These are phyloP conservation scores for Alternaria ventricosa DNA, from an alignment of 2,329 filamentous ascomycete species.

Conservation along the genomic window DNA sequence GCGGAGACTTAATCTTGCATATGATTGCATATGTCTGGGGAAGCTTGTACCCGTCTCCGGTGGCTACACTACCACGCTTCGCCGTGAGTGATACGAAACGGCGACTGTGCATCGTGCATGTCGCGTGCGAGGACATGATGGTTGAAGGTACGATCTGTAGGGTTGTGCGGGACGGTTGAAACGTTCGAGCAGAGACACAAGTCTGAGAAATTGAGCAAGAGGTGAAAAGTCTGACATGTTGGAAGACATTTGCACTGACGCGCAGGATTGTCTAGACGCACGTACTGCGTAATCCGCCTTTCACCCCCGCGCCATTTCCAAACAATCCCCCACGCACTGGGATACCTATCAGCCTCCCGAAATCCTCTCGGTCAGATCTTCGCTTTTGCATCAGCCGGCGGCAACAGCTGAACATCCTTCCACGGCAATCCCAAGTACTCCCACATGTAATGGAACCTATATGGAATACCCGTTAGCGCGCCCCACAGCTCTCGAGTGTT, in stretches of 20 bases:
- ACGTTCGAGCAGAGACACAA: neutral
- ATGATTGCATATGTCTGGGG: constrained; percentile 18
- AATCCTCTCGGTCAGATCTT: constrained; percentile 35
- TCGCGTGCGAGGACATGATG: constrained; percentile 3
- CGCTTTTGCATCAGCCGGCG: constrained; percentile 36
- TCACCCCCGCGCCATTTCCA: neutral
- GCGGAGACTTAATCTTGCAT: constrained; percentile 13
- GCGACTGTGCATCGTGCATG: constrained; percentile 16
- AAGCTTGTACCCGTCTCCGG: constrained; percentile 26
- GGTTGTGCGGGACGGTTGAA: neutral
- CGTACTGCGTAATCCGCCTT: neutral
- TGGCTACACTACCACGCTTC: constrained; percentile 16
- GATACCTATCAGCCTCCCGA: neutral
- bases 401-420: constrained; percentile 58
- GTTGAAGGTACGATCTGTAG: neutral
- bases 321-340: neutral
- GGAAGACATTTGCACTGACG: constrained; percentile 3
- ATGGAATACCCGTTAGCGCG: constrained; percentile 16
- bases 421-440: constrained; percentile 68
- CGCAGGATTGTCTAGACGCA: constrained; percentile 3
- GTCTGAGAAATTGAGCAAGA: neutral
- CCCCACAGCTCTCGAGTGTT: neutral
- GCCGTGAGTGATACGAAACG: constrained; percentile 22
- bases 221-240: neutral
- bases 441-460: constrained; percentile 72